phyloP scores from a whole-genome alignment of 2,329 filamentous ascomycete genomes.

The Ceratocystis papillata region DNA sequence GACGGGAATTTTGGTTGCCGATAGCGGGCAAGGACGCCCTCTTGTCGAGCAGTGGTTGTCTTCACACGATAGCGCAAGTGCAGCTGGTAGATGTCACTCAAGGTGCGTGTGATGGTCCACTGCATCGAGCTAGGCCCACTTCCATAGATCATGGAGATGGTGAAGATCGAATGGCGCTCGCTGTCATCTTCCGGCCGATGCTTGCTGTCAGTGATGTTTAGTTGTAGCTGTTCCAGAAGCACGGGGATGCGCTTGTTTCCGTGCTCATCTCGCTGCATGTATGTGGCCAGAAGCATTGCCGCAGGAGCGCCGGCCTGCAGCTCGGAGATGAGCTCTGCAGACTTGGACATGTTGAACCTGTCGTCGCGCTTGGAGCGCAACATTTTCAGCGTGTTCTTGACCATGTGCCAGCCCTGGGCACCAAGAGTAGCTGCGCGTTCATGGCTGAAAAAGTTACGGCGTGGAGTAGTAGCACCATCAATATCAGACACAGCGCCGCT shows the following conservation, averaged over 20 bases:
- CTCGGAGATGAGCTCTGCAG: slow-evolving; percentile 91
- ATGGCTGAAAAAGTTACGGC: slow-evolving; percentile 46
- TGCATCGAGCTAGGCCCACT: slow-evolving; percentile 93
- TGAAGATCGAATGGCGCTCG: slow-evolving; percentile 72
- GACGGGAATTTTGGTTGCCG: slow-evolving; percentile 85
- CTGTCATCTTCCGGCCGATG: slow-evolving; percentile 53
- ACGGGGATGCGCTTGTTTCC: slow-evolving; percentile 92
- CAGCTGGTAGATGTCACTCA: slow-evolving; percentile 82
- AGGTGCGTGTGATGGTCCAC: slow-evolving; percentile 80
- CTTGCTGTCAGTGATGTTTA: slow-evolving; percentile 70
- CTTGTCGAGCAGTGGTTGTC: slow-evolving; percentile 47
- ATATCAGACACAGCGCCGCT: slow-evolving; percentile 47
- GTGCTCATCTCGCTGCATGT: slow-evolving; percentile 95
- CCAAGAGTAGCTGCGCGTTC: slow-evolving; percentile 63
- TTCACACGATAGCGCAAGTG: slow-evolving; percentile 90
- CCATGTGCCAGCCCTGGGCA: slow-evolving; percentile 80
- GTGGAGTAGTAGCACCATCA: slow-evolving; percentile 44
- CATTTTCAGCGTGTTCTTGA: slow-evolving; percentile 78
- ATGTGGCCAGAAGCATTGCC: slow-evolving; percentile 86
- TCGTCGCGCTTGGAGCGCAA: slow-evolving; percentile 76
- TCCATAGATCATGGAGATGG: slow-evolving; percentile 89
- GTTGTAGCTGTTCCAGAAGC: slow-evolving; percentile 84
- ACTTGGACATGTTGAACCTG: slow-evolving; percentile 86
- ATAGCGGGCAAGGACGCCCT: slow-evolving; percentile 39
- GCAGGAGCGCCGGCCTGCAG: slow-evolving; percentile 84